Evolutionary conservation across 1,284 basidiomycete species (phyloP), one percentile per base, ranked within the genome.

Genomic region (Phylloporus sp.): DNA sequence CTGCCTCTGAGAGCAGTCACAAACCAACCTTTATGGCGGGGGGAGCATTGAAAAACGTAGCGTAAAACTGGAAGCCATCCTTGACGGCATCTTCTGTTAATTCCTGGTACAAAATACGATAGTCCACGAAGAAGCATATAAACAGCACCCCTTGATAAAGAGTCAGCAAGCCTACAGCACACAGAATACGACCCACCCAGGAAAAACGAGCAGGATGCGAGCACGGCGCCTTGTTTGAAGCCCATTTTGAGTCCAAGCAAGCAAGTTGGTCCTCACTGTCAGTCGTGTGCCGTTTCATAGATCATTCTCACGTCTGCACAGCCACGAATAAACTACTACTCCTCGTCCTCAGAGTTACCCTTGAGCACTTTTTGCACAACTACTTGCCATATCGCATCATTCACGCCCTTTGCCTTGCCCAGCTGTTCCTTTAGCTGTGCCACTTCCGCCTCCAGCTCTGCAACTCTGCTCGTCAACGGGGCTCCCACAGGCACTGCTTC

Each of bases 361-460:
- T 79, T 77, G 7, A 91, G 80, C n/a, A 89, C 78, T 65, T 81
- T 85, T 70, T 90, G 87, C 39, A 94, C 90, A 5, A 96, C 88
- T 2, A 86, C 88, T 72, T 93, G 91, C 95, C 95, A 97, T 91
- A 97, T 96, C 63, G 88, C 85, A 75, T 96, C 94, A 72, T 97
- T 97, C 66, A 96, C 86, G 43, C 90, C 88, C 75, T 94, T 94
- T 6, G 95, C 95, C 76, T 89, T 91, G 35, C 88, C 88, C 2
- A 97, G 82, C 70, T 94, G 90, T 59, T 88, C 86, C 43, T 85
- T 86, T 66, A 96, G 79, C 29, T 80, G 81, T 63, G 84, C 83
- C 14, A 95, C 85, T 77, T 97, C 94, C 4, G 82, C 80, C 78
- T 94, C 91, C 1, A 97, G 86, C 70, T 91, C 88, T n/a, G 85